Base-by-base conservation (phyloP, 106 monocot species). In the Agapanthus africanus region DNA sequence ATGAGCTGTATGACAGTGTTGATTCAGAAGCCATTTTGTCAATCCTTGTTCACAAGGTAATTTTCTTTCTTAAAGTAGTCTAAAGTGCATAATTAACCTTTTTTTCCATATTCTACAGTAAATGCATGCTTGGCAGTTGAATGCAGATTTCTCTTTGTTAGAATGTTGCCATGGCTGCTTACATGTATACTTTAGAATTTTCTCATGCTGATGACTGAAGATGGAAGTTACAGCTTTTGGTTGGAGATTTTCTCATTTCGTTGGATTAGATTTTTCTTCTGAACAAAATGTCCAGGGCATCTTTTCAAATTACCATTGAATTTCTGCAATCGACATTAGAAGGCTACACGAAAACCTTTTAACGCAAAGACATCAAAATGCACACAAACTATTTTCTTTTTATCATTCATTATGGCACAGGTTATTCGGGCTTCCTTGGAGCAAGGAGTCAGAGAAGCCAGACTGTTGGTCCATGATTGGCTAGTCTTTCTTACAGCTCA, bases 11-110 rank as follows among this genome's bases (percentile, higher is more conserved):
- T 83, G 88, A 91, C 59, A 77, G 70, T 69, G 95, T 95, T 74
- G 91, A 91, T 77, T 65, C 91, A 1, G 95, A 95, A 73, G 73
- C 76, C 32, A 66, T 91, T 65, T 79, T 95, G 31, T 84, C 85
- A 21, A 80, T 95, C 61, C 95, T 95, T 63, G 88, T 95, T 74
- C 95, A 95, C 71, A 95, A 95, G 91, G 95, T 95, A 68, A 15
- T 19, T n/a, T 34, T 61, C 35, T 23, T 61, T 61, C n/a, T n/a
- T 34, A 32, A 35, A 27, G 28, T 56, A 56, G 28, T 52, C 23
- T 27, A 56, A 30, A 26, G 9, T 56, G 56, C 1, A 56, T 7
- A 56, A 21, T 52, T 25, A 25, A 52, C 13, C 25, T 3, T 52
- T 7, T 52, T 23, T 6, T 52, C 25, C 23, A 25, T 23, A 25